Evolutionary conservation across 805 yeast species (phyloP).

Genomic region (Candida broadrunensis): DNA sequence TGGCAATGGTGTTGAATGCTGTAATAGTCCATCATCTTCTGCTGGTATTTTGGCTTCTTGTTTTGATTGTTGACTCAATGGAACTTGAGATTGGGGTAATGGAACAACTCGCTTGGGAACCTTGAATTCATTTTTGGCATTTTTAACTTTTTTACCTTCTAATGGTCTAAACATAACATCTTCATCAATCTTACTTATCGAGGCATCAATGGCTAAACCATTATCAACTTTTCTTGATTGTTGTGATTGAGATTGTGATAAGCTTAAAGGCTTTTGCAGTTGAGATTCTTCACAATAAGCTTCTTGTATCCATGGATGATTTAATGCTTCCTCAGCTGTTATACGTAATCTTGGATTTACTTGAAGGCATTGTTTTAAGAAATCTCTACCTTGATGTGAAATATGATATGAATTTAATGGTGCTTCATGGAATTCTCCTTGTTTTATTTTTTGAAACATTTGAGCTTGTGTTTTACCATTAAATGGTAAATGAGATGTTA

Average conservation of each 20-base stretch:
- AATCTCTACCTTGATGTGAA: slow-evolving; percentile 67
- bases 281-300: slow-evolving; percentile 20
- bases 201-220: slow-evolving; percentile 31
- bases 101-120: slow-evolving; percentile 44
- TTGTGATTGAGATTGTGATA: slow-evolving; percentile 71
- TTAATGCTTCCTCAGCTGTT: slow-evolving; percentile 71
- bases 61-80: slow-evolving; percentile 4
- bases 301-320: slow-evolving; percentile 75
- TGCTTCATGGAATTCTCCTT: slow-evolving; percentile 77
- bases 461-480: slow-evolving; percentile 90
- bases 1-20: neutral
- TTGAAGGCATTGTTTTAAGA: slow-evolving; percentile 66
- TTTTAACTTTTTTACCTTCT: slow-evolving; percentile 23
- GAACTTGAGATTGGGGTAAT: slow-evolving; percentile 38
- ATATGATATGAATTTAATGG: slow-evolving; percentile 66
- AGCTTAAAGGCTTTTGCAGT: slow-evolving; percentile 45
- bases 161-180: slow-evolving; percentile 43
- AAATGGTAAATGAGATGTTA: slow-evolving; percentile 93
- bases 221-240: slow-evolving; percentile 47
- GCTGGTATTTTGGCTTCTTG: neutral
- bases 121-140: slow-evolving; percentile 31
- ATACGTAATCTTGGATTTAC: slow-evolving; percentile 73
- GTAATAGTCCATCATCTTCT: neutral
- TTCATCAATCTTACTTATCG: slow-evolving; percentile 40
- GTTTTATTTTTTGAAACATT: slow-evolving; percentile 68